phyloP scores from a whole-genome alignment of 1,284 basidiomycete genomes.

The Cutaneotrichosporon spelunceum region DNA sequence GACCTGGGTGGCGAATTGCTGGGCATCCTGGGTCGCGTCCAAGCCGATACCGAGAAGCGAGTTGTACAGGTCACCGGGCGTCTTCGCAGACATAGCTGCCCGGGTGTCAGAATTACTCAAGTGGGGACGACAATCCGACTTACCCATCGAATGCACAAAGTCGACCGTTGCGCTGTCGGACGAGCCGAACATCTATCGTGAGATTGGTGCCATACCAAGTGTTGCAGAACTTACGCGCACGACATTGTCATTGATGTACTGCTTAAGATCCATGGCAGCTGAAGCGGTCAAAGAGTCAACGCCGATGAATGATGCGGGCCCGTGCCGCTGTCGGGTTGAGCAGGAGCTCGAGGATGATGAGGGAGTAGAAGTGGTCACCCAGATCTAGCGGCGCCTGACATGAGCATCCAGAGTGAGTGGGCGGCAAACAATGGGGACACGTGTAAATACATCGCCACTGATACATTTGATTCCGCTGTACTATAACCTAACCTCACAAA shows the following conservation, averaged over 20 bases:
- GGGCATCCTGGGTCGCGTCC: conserved; percentile 71
- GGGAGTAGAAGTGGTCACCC: background rate
- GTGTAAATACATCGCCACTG: conserved; percentile 5
- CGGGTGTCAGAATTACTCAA: conserved; percentile 7
- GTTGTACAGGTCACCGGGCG: conserved; percentile 70
- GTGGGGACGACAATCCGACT: conserved; percentile 33
- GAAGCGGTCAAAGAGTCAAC: background rate
- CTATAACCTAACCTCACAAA: background rate
- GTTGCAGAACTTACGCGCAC: conserved; percentile 60
- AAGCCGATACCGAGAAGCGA: conserved; percentile 74
- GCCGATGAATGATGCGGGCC: background rate
- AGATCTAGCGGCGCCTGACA: background rate
- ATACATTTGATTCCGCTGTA: conserved; percentile 10
- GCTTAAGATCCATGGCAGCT: conserved; percentile 51
- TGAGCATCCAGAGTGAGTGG: background rate
- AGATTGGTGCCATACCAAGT: conserved; percentile 5
- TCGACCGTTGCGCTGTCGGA: conserved; percentile 77
- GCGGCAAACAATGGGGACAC: conserved; percentile 15
- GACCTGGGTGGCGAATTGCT: conserved; percentile 73
- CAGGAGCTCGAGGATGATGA: background rate
- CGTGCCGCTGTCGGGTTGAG: background rate
- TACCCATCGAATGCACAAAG: conserved; percentile 79
- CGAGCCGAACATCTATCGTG: conserved; percentile 68
- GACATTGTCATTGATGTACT: conserved; percentile 82
- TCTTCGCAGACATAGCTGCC: conserved; percentile 74